A percentile compares a stretch with the other conserved stretches of the same genome.
Conservation (phyloP, 768 basidiomycete genomes). For the Termitomyces sp. region DNA sequence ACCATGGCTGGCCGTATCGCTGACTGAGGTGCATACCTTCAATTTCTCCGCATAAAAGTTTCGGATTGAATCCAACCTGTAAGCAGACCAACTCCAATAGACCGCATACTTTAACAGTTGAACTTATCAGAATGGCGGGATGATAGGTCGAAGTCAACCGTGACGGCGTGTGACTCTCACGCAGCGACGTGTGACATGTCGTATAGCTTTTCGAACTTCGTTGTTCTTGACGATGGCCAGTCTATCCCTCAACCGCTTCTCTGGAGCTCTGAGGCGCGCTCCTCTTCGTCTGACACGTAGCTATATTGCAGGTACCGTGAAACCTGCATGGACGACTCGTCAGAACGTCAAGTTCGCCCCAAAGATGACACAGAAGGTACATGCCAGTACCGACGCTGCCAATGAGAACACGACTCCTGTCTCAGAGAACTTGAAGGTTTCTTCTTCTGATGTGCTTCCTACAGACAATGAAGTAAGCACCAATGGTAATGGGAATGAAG, state of each 20-base stretch:
- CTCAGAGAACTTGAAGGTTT: constrained; percentile 10
- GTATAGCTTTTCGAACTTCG: constrained; percentile 3
- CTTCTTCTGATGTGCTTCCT: constrained; percentile 10
- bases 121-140: not conserved
- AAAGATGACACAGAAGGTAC: constrained; percentile 6
- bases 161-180: not conserved
- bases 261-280: constrained; percentile 7
- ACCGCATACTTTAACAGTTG: constrained; percentile 1
- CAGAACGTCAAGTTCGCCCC: constrained; percentile 1
- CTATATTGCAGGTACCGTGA: constrained; percentile 2
- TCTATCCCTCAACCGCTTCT: constrained; percentile 19
- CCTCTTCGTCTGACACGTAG: constrained; percentile 5
- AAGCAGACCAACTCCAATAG: constrained; percentile 27
- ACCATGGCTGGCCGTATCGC: constrained; percentile 62
- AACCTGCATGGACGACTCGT: constrained; percentile 10
- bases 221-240: constrained; percentile 19
- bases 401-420: constrained; percentile 1
- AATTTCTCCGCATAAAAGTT: constrained; percentile 2
- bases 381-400: constrained; percentile 13
- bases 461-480: constrained; percentile 5
- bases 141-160: not conserved
- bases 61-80: constrained; percentile 25
- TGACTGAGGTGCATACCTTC: constrained; percentile 41
- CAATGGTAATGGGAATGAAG: constrained; percentile 1
- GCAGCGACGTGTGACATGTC: constrained; percentile 9